Base-by-base conservation (phyloP, 108 stramenopile species). In the Pinguiococcus pyrenoidosus region DNA sequence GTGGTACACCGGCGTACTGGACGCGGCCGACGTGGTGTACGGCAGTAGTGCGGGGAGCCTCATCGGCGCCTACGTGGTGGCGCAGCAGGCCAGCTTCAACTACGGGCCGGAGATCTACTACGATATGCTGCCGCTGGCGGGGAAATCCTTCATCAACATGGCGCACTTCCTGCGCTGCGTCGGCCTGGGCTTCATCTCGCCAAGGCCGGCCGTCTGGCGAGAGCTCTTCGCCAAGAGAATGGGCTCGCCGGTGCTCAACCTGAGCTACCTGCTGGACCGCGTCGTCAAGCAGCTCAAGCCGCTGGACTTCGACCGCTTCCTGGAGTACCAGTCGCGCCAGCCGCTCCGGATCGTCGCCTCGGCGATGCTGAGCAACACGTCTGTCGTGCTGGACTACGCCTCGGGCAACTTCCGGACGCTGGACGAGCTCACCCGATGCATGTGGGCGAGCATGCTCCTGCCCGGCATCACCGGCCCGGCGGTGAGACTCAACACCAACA, bases 51-150 rank as follows among this genome's bases (percentile, higher is more conserved):
- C 90, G 0, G 90, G 90, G 6, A 74, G 80, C 26, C 65, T 92
- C 5, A 74, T 85, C 27, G 81, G 76, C 9, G 78, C 82, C 5
- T 89, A 84, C 61, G 78, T 85, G 53, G 66, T 79, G 30, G 81
- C 76, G 5, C 52, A 66, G 2, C 87, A 92, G 58, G 46, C 46
- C 13, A 32, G 56, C 16, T 52, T 89, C 2, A 81, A 81, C 74
- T 73, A 84, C 44, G 92, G 92, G 4, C 89, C 85, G n/a, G 87
- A 88, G 55, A 64, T 94, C 14, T 91, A 91, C 49, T 94, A 94
- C 64, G 88, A 94, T 54, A 39, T 64, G 4, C 55, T 94, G 20
- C 85, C 92, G 9, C 76, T 76, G 4, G 76, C 80, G 3, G 85
- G 79, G 2, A 47, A 64, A 37, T 32, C 63, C 8, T 93, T 93